phyloP scores from a whole-genome alignment of 306 rosid species.

The Quercus rubra region DNA sequence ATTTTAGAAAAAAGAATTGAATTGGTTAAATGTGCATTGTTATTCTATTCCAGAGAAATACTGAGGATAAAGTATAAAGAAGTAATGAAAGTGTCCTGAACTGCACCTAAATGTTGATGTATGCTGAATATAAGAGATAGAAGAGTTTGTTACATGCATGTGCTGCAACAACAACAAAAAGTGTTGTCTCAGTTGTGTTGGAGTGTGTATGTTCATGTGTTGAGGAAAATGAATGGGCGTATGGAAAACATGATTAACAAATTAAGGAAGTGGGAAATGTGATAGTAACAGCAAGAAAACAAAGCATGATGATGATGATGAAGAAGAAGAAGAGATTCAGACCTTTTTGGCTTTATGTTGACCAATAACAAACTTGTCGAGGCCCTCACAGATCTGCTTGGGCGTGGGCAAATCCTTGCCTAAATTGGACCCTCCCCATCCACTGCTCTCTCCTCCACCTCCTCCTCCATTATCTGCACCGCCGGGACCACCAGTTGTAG shows the following conservation, averaged over 20 bases:
- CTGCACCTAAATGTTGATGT: background rate
- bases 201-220: background rate
- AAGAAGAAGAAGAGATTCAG: background rate
- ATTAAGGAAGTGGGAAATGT: background rate
- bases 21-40: background rate
- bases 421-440: slow-evolving; percentile 92
- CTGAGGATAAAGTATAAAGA: background rate
- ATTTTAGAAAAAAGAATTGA: background rate
- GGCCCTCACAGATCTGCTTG: slow-evolving; percentile 86
- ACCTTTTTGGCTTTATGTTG: slow-evolving; percentile 94
- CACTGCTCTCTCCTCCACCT: slow-evolving; percentile 41
- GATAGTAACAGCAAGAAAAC: background rate
- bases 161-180: background rate
- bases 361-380: slow-evolving; percentile 93
- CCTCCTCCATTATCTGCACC: slow-evolving; percentile 24
- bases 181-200: background rate
- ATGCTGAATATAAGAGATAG: background rate
- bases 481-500: slow-evolving; percentile 22
- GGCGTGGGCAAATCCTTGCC: slow-evolving; percentile 94
- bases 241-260: background rate
- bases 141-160: background rate
- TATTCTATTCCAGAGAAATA: background rate
- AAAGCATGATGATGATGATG: background rate
- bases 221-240: no score
- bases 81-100: background rate